These are phyloP conservation scores for Botryotinia narcissicola DNA, from an alignment of 2,329 filamentous ascomycete species.

Conservation along the genomic window DNA sequence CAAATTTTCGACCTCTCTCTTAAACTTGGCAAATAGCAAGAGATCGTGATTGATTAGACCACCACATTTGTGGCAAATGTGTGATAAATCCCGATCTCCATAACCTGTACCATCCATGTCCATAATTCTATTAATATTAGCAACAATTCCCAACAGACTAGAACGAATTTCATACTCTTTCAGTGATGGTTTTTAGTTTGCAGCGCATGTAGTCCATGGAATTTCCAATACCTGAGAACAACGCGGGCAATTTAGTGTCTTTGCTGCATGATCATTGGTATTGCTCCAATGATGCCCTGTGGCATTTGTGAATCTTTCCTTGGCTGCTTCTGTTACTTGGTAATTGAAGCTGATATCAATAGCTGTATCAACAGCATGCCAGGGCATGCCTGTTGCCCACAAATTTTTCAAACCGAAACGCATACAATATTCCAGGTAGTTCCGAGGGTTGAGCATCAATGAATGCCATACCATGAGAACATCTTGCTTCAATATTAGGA, in stretches of 20 bases:
- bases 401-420: slow-evolving; percentile 52
- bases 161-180: slow-evolving; percentile 31
- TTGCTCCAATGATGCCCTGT: slow-evolving; percentile 61
- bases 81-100: slow-evolving; percentile 55
- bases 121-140: slow-evolving; percentile 25
- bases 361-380: slow-evolving; percentile 54
- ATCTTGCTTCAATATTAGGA: slow-evolving; percentile 46
- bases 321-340: slow-evolving; percentile 45
- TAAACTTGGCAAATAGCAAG: slow-evolving; percentile 62
- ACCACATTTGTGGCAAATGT: slow-evolving; percentile 52
- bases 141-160: not conserved
- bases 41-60: slow-evolving; percentile 53
- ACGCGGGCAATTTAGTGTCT: slow-evolving; percentile 53
- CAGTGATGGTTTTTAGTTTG: slow-evolving; percentile 40
- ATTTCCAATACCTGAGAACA: slow-evolving; percentile 48
- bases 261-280: slow-evolving; percentile 48
- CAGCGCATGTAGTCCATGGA: slow-evolving; percentile 59
- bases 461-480: slow-evolving; percentile 78
- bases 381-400: slow-evolving; percentile 66
- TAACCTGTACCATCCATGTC: slow-evolving; percentile 53
- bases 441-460: slow-evolving; percentile 73
- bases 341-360: slow-evolving; percentile 63
- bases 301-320: slow-evolving; percentile 45
- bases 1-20: slow-evolving; percentile 52
- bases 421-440: slow-evolving; percentile 72